Percentiles rank a stretch among this genome's conserved stretches.
Conservation (phyloP, 352 stramenopile species). For the Globisporangium nunn region DNA sequence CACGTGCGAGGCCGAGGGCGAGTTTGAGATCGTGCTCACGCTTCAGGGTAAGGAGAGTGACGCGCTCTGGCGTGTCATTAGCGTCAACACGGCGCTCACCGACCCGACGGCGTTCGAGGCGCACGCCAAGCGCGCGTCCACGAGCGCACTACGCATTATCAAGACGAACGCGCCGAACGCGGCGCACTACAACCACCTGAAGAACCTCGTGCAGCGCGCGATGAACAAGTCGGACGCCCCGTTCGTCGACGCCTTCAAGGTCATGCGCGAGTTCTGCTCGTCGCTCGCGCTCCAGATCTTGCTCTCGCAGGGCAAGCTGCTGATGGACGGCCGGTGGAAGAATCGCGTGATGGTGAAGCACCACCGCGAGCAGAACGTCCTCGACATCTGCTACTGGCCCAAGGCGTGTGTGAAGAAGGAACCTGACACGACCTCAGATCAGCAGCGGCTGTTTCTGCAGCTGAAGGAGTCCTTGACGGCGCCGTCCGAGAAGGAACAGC, state of each 20-base stretch:
- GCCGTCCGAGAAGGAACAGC: constrained; percentile 14
- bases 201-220: constrained; percentile 76
- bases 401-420: constrained; percentile 63
- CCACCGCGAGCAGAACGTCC: constrained; percentile 66
- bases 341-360: constrained; percentile 74
- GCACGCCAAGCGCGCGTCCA: constrained; percentile 50
- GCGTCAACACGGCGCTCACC: constrained; percentile 69
- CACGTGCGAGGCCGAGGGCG: constrained; percentile 60
- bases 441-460: constrained; percentile 55
- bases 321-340: constrained; percentile 79
- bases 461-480: constrained; percentile 31
- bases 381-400: constrained; percentile 82
- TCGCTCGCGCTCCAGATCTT: constrained; percentile 73
- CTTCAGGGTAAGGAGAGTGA: constrained; percentile 74
- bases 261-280: constrained; percentile 83
- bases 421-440: constrained; percentile 36
- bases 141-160: constrained; percentile 68
- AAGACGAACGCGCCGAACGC: constrained; percentile 64
- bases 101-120: constrained; percentile 46
- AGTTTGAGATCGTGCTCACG: constrained; percentile 83
- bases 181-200: constrained; percentile 75
- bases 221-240: constrained; percentile 82
- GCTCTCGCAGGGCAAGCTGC: constrained; percentile 57
- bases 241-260: constrained; percentile 70
- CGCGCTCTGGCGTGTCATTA: constrained; percentile 74